These are phyloP conservation scores for maize (Zea mays) DNA, from an alignment of 176 grass and related monocot genomes.

Conservation along the genomic window DNA sequence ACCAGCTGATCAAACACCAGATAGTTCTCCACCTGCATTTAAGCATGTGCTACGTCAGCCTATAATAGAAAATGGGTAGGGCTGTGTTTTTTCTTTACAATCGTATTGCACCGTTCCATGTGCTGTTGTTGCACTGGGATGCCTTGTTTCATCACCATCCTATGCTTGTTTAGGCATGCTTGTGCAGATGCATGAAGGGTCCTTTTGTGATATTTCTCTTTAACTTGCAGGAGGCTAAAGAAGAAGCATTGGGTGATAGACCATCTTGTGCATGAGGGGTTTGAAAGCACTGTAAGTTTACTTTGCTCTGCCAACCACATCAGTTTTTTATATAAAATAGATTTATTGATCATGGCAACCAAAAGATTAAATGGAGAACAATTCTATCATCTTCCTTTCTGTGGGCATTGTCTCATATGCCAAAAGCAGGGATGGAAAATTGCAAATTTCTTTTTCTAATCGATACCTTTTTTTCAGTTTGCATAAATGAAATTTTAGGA, in stretches of 20 bases:
- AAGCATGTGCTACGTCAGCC: slow-evolving; percentile 56
- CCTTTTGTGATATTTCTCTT: slow-evolving; percentile 35
- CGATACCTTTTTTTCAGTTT: neutral
- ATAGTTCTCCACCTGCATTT: slow-evolving; percentile 87
- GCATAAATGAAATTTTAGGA: slow-evolving; percentile 24
- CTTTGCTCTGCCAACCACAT: slow-evolving; percentile 6
- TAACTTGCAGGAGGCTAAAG: slow-evolving; percentile 57
- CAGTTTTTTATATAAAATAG: slow-evolving; percentile 2
- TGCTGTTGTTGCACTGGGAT: slow-evolving; percentile 20
- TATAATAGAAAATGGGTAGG: slow-evolving; percentile 77
- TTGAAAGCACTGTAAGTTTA: slow-evolving; percentile 86
- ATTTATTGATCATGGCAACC: slow-evolving; percentile 10
- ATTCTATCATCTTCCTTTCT: neutral
- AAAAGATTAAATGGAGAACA: neutral
- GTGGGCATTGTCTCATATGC: slow-evolving; percentile 1
- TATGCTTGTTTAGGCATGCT: slow-evolving; percentile 25
- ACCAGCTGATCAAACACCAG: slow-evolving; percentile 56
- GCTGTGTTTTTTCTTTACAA: slow-evolving; percentile 2
- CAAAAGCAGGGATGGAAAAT: neutral
- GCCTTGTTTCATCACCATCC: slow-evolving; percentile 9
- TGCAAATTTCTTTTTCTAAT: slow-evolving; percentile 29
- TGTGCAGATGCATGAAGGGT: slow-evolving; percentile 12
- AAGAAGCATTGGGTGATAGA: slow-evolving; percentile 84
- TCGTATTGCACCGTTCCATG: slow-evolving; percentile 19
- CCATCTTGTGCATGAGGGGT: slow-evolving; percentile 67